Evolutionary conservation across 2,329 filamentous ascomycete species (phyloP).

Genomic region (Curvularia hawaiiensis): DNA sequence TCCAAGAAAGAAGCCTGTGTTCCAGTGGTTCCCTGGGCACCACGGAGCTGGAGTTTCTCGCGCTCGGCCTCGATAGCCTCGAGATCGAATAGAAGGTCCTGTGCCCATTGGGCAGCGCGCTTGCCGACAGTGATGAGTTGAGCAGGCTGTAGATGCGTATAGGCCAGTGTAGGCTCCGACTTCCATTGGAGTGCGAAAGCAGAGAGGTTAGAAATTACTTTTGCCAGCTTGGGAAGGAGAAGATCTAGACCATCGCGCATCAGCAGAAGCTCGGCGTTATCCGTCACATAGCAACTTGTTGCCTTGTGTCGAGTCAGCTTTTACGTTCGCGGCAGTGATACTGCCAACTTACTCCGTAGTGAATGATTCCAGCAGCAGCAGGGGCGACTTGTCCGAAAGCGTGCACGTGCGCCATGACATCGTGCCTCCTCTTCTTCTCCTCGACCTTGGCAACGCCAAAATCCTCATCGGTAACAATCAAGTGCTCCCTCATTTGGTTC

Average conservation of each 20-base stretch:
- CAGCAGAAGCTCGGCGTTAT: slow-evolving; percentile 61
- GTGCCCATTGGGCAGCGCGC: slow-evolving; percentile 74
- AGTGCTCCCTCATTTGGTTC: slow-evolving; percentile 53
- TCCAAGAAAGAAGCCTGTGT: slow-evolving; percentile 71
- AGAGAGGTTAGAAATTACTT: slow-evolving; percentile 75
- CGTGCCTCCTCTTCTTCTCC: slow-evolving; percentile 64
- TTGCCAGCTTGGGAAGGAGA: slow-evolving; percentile 78
- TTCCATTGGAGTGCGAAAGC: slow-evolving; percentile 76
- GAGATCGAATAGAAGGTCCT: slow-evolving; percentile 77
- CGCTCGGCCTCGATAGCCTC: slow-evolving; percentile 72
- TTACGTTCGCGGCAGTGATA: neutral
- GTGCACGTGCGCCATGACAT: slow-evolving; percentile 72
- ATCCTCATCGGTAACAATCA: slow-evolving; percentile 54
- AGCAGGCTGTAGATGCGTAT: slow-evolving; percentile 73
- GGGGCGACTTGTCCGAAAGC: slow-evolving; percentile 76
- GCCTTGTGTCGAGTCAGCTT: slow-evolving; percentile 68
- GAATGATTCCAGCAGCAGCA: slow-evolving; percentile 81
- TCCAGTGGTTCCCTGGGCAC: slow-evolving; percentile 55
- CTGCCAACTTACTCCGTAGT: slow-evolving; percentile 62
- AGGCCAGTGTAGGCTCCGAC: slow-evolving; percentile 72
- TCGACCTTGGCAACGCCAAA: slow-evolving; percentile 55
- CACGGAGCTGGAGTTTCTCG: slow-evolving; percentile 74
- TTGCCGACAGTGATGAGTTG: slow-evolving; percentile 71
- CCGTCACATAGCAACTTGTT: slow-evolving; percentile 36
- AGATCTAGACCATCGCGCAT: slow-evolving; percentile 76